Evolutionary conservation across 78 protist species (phyloP), one percentile per base, ranked within the genome.

Genomic region (Dictyostelium discoideum): DNA sequence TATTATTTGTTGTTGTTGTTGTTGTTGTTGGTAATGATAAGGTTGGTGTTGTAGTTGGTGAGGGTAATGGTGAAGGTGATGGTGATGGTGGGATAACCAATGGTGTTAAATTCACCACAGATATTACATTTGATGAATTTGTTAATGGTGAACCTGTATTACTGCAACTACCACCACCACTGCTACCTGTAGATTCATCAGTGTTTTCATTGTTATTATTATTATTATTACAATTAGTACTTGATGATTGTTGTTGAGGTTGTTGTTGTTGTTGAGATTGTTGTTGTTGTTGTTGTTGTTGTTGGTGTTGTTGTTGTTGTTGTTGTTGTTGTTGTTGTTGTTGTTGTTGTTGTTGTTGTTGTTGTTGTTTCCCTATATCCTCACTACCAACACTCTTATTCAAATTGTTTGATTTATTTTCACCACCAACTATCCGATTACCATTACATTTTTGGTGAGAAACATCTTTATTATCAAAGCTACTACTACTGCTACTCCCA

Each of bases 41-140:
- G n/a, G 14, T 67, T 67, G 76, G 76, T 67, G 76, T 5, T 24
- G 76, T 54, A 54, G 65, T 22, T 67, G 76, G 76, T 67, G 76
- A 67, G 18, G 26, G 48, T 20, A 37, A 18, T 44, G 42, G 84
- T 22, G 48, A 48, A 22, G 40, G 81, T 74, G 40, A 32, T 74
- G 37, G 81, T 13, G 81, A 29, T 74, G 48, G 44, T 74, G 81
- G 81, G 3, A 37, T 10, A 37, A 37, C 76, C 14, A 67, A 8
- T 26, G 76, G 76, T 26, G 37, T 67, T 67, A 67, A 67, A 67
- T 67, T 67, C 32, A 24, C 76, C 3, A 67, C 32, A 24, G 76
- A 9, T 67, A 67, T 67, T 67, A 67, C 24, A 67, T 67, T 67
- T 67, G 76, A 67, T 67, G 76, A 67, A 67, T 67, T 67, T 67